Base-by-base conservation (phyloP, 306 rosid species). In the Quercus aquifolioides region DNA sequence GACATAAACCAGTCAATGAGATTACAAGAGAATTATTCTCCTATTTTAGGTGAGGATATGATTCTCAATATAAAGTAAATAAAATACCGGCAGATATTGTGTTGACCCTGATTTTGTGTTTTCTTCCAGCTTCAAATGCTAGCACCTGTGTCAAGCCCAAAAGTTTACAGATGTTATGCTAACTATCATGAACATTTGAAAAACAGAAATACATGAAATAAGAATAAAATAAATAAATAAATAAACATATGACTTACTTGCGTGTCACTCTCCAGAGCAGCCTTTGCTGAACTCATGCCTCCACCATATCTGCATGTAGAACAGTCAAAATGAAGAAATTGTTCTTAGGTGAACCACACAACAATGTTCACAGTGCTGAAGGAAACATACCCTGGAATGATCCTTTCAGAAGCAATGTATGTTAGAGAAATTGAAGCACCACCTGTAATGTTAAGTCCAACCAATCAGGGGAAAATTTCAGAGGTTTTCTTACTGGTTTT, bases 221-320 rank as follows among this genome's bases (percentile, higher is more conserved):
- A 62, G 2, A 25, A 13, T 62, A 5, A 12, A 62, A 59, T 23
- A 12, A 26, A 20, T 4, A 23, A 13, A 13, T 1, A 63, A 63
- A 25, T 13, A 15, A 64, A 64, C 8, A 15, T 59, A 80, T 5
- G 56, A 75, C 91, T 83, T 82, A 91, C 99, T 49, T 88, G 87
- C 43, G 99, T 95, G 82, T 95, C 99, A 72, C 99, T 95, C 88
- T 95, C 99, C 74, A 95, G 85, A 33, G 97, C 98, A 79, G 99
- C 98, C 85, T 95, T 95, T 51, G 99, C 99, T 81, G 99, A 92
- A 85, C 99, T 95, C 99, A 95, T 95, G 54, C 99, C 99, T 25
- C 99, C 98, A 74, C 99, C 99, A 62, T 95, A 95, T 81, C 99
- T 95, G 85, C 68, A 64, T 43, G 71, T 73, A 25, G 58, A 60